phyloP scores from a whole-genome alignment of 495 filamentous ascomycete genomes.

The Penicillium psychrofluorescens region DNA sequence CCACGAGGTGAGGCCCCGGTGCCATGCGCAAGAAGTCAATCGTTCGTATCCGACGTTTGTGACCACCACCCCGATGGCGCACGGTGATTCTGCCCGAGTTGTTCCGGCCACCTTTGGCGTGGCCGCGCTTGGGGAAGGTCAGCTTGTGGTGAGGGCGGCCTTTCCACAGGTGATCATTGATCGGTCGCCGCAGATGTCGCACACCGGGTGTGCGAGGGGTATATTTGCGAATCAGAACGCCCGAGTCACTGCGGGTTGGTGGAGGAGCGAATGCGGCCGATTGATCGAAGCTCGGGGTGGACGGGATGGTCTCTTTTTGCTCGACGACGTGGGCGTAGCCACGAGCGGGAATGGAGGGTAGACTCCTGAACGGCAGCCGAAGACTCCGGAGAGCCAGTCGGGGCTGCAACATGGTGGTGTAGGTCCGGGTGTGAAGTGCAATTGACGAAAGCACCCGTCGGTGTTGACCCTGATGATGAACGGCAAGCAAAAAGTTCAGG shows the following conservation, averaged over 20 bases:
- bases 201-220: conserved; percentile 92
- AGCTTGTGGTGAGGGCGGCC: conserved; percentile 74
- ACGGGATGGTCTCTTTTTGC: conserved; percentile 25
- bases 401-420: conserved; percentile 54
- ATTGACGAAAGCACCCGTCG: background rate
- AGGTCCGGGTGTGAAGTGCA: too few relatives aligned
- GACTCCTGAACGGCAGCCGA: conserved; percentile 39
- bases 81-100: conserved; percentile 78
- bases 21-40: conserved; percentile 75
- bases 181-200: conserved; percentile 80
- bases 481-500: conserved; percentile 17
- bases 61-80: conserved; percentile 83
- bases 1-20: conserved; percentile 76
- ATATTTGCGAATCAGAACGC: conserved; percentile 63
- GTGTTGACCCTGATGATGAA: too few relatives aligned
- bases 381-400: conserved; percentile 49
- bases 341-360: conserved; percentile 34
- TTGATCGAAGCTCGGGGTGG: conserved; percentile 27
- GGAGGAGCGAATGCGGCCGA: conserved; percentile 32
- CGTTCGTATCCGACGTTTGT: conserved; percentile 81
- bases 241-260: conserved; percentile 30
- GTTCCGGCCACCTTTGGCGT: conserved; percentile 87
- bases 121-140: conserved; percentile 85
- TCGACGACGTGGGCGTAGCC: conserved; percentile 46
- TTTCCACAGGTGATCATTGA: conserved; percentile 96